Percentiles rank a stretch among this genome's conserved stretches.
Conservation (phyloP, 2,329 filamentous ascomycete species). For the Aspergillus costaricaensis region DNA sequence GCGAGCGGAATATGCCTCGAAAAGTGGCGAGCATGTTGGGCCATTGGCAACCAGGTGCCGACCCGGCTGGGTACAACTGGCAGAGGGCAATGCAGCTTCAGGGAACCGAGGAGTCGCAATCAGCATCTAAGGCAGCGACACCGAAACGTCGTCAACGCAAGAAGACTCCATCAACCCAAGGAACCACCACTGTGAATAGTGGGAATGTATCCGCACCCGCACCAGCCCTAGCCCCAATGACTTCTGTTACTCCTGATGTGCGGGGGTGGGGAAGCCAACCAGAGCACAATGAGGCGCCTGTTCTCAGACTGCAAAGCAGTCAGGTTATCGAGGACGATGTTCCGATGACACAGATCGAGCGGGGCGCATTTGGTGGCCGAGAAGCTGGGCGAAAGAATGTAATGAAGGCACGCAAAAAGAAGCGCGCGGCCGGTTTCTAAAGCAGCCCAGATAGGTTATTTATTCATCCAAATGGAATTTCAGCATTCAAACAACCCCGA, state of each 20-base stretch:
- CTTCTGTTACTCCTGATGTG: constrained; percentile 27
- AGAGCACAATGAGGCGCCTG: constrained; percentile 21
- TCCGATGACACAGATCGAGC: constrained; percentile 46
- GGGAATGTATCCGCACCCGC: constrained; percentile 13
- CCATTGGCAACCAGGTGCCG: constrained; percentile 38
- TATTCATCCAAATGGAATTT: too few species aligned
- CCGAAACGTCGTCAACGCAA: constrained; percentile 29
- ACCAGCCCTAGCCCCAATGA: constrained; percentile 24
- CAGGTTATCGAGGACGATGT: constrained; percentile 36
- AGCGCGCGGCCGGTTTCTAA: constrained; percentile 45
- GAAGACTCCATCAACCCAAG: constrained; percentile 26
- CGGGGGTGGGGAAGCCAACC: constrained; percentile 39
- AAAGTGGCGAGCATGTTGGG: constrained; percentile 34
- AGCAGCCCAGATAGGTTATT: background rate
- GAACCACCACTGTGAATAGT: background rate
- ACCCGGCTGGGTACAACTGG: constrained; percentile 40
- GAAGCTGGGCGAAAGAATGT: constrained; percentile 31
- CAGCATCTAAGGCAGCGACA: constrained; percentile 15
- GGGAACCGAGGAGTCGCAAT: constrained; percentile 25
- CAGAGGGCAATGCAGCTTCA: constrained; percentile 25
- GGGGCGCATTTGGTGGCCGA: constrained; percentile 41
- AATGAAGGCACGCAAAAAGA: constrained; percentile 41
- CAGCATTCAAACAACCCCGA: background rate
- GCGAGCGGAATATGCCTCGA: constrained; percentile 22
- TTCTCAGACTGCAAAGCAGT: constrained; percentile 33